phyloP scores from a whole-genome alignment of 1,139 yeast genomes.

The Pichia sp. region DNA sequence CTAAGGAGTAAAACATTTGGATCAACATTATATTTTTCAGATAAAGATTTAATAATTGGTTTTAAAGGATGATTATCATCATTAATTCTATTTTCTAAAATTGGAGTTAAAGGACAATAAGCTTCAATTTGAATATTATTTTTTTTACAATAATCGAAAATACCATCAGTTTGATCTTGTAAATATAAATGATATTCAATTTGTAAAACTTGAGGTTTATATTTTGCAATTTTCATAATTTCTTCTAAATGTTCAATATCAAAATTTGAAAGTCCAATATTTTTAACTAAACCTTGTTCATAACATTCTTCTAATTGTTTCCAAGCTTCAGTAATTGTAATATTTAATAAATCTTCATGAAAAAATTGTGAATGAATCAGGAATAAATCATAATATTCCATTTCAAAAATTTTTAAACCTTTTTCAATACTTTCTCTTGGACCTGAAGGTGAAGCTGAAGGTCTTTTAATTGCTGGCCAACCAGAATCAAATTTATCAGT shows the following conservation, averaged over 20 bases:
- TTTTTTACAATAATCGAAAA: conserved; percentile 38
- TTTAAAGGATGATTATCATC: conserved; percentile 30
- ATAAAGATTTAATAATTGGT: conserved; percentile 36
- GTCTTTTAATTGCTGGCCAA: conserved; percentile 26
- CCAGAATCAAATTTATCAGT: conserved; percentile 48
- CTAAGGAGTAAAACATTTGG: conserved; percentile 59
- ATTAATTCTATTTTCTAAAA: conserved; percentile 29
- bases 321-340: conserved; percentile 33
- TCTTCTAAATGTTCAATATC: conserved; percentile 33
- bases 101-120: conserved; percentile 49
- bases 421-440: conserved; percentile 32
- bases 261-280: conserved; percentile 49
- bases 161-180: conserved; percentile 61
- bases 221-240: conserved; percentile 36
- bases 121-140: conserved; percentile 44
- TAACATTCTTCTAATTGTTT: conserved; percentile 30
- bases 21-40: conserved; percentile 39
- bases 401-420: conserved; percentile 32
- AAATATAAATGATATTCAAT: conserved; percentile 64
- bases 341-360: conserved; percentile 32
- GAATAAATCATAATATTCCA: conserved; percentile 45
- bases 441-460: conserved; percentile 23
- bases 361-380: conserved; percentile 43
- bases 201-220: conserved; percentile 62
- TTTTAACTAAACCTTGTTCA: conserved; percentile 31